Conservation (phyloP, 495 filamentous ascomycete species). For the Halenospora varia region DNA sequence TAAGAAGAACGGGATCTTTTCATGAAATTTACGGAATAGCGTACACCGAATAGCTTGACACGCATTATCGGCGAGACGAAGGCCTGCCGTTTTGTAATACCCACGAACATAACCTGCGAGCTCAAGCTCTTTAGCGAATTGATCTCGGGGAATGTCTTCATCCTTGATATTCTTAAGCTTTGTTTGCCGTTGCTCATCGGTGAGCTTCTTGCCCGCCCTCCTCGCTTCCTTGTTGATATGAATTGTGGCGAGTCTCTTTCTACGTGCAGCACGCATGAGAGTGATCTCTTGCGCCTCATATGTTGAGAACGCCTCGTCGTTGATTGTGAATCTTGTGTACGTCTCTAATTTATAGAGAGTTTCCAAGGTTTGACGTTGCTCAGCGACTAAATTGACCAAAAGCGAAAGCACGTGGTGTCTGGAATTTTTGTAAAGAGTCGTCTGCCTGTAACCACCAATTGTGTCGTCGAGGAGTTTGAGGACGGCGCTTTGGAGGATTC, state of each 20-base stretch:
- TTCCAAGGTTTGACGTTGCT: neutral
- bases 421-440: slow-evolving; percentile 8
- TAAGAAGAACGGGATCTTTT: slow-evolving; percentile 32
- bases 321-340: slow-evolving; percentile 17
- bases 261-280: neutral
- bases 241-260: neutral
- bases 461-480: neutral
- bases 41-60: slow-evolving; percentile 41
- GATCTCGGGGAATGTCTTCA: slow-evolving; percentile 35
- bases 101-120: slow-evolving; percentile 47
- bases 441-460: slow-evolving; percentile 11
- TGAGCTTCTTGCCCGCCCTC: neutral
- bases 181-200: slow-evolving; percentile 24
- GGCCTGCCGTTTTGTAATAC: slow-evolving; percentile 47
- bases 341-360: slow-evolving; percentile 13
- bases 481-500: slow-evolving; percentile 1
- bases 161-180: slow-evolving; percentile 17
- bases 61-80: slow-evolving; percentile 45
- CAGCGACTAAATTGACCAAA: slow-evolving; percentile 1
- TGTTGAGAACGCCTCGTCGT: slow-evolving; percentile 4
- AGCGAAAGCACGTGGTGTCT: slow-evolving; percentile 4
- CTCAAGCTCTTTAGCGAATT: slow-evolving; percentile 40
- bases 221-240: neutral
- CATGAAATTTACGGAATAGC: slow-evolving; percentile 34
- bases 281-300: slow-evolving; percentile 6